Base-by-base conservation (phyloP, 768 basidiomycete species). In the Sporobolomyces phaffii region DNA sequence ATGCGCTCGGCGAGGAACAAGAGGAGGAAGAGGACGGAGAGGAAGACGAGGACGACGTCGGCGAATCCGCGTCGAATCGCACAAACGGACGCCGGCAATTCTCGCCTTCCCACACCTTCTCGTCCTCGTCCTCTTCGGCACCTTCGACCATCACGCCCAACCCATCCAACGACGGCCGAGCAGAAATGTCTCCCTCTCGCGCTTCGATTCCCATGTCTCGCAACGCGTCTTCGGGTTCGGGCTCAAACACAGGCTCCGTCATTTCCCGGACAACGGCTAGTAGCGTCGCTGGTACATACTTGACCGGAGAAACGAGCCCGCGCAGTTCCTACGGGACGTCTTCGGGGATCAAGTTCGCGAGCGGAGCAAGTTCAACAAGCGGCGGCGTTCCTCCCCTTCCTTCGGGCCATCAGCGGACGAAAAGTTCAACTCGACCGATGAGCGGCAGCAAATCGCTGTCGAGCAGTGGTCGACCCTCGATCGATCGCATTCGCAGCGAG, bases 51-150 rank as follows among this genome's bases (percentile, higher is more conserved):
- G 69, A 66, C 9, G 70, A 26, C 24, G 48, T 11, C 1, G 31
- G n/a, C 24, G 62, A 33, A 29, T n/a, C n/a, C n/a, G n/a, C 28
- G 33, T 33, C 28, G 84, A 82, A 38, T 86, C 86, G 73, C 87
- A 88, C 73, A 73, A 84, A 54, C 87, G 86, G 1, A 81, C 87
- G 38, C 49, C 81, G 85, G 68, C 80, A 81, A 17, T 33, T 48
- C 36, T 63, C 61, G 20, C 67, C 51, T 7, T 50, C 54, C n/a
- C 11, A 49, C 60, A 54, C 54, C 22, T 22, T 56, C 2, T 67
- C 60, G 2, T 50, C 65, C 0, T 51, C 65, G 5, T 51, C 47
- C 13, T 56, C 65, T 0, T 29, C 53, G 0, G 24, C 52, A 0
- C 41, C 65, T 1, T 36, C 40, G n/a, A 28, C 58, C 14, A 52